A percentile compares a stretch with the other conserved stretches of the same genome.
Conservation (phyloP, 2,329 filamentous ascomycete genomes). For the Arthrobotrys musiformis region DNA sequence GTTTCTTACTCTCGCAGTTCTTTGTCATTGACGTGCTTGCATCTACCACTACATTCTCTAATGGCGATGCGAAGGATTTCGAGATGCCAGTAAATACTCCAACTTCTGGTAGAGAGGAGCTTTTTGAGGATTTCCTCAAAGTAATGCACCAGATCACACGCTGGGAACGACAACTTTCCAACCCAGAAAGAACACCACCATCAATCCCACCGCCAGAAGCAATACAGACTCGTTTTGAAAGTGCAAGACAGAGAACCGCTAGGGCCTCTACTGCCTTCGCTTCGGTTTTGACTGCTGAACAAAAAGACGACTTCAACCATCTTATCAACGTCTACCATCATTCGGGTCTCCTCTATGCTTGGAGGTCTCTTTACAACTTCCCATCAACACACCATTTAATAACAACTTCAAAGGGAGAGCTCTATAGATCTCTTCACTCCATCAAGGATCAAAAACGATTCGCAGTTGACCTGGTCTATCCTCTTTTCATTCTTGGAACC, state of each 20-base stretch:
- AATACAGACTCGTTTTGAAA: constrained; percentile 51
- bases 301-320: constrained; percentile 48
- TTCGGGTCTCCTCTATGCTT: constrained; percentile 50
- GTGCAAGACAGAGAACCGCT: constrained; percentile 39
- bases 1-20: constrained; percentile 42
- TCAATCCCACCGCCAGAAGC: constrained; percentile 47
- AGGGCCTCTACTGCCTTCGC: constrained; percentile 38
- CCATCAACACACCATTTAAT: constrained; percentile 31
- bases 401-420: constrained; percentile 40
- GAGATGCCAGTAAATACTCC: constrained; percentile 45
- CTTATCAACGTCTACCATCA: constrained; percentile 47
- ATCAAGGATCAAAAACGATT: constrained; percentile 53
- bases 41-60: constrained; percentile 41
- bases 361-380: constrained; percentile 51
- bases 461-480: constrained; percentile 47
- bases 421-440: constrained; percentile 45
- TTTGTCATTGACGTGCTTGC: constrained; percentile 48
- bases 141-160: constrained; percentile 53
- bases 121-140: constrained; percentile 48
- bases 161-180: constrained; percentile 43
- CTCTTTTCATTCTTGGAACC: constrained; percentile 47
- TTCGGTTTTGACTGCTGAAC: constrained; percentile 41
- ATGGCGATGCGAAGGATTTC: constrained; percentile 46
- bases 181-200: constrained; percentile 39
- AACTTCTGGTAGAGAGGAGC: constrained; percentile 42